Percentiles rank a stretch among this genome's conserved stretches.
Conservation (phyloP, 305 asterid species). For the Fraxinus floribunda region DNA sequence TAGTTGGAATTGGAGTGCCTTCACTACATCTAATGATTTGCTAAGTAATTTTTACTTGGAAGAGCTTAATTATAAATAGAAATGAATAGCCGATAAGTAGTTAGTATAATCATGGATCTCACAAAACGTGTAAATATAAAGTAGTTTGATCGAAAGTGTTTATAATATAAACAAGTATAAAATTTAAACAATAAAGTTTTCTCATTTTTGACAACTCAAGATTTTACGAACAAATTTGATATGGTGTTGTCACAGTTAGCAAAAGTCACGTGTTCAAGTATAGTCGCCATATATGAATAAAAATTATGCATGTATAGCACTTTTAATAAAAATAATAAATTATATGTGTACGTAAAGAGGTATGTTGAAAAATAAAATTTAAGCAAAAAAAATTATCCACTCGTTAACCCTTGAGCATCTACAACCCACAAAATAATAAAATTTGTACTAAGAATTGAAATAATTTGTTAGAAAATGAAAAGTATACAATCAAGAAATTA, state of each 20-base stretch:
- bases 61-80: neutral
- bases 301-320: no score
- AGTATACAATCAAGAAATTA: neutral
- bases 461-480: neutral
- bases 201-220: neutral
- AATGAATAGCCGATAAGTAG: no score
- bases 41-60: neutral
- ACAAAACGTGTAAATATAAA: no score
- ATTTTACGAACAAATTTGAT: no score
- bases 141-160: no score
- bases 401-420: neutral
- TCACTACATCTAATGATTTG: neutral
- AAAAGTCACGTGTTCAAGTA: neutral
- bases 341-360: neutral
- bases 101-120: no score
- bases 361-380: no score
- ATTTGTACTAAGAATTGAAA: no score
- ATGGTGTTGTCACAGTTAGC: neutral
- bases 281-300: neutral
- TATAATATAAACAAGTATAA: neutral
- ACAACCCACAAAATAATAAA: neutral
- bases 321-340: no score
- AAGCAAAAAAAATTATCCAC: neutral
- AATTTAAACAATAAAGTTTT: no score
- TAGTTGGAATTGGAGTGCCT: neutral